These are phyloP conservation scores for Tolypocladium tropicale DNA, from an alignment of 2,329 filamentous ascomycete genomes.

Conservation along the genomic window DNA sequence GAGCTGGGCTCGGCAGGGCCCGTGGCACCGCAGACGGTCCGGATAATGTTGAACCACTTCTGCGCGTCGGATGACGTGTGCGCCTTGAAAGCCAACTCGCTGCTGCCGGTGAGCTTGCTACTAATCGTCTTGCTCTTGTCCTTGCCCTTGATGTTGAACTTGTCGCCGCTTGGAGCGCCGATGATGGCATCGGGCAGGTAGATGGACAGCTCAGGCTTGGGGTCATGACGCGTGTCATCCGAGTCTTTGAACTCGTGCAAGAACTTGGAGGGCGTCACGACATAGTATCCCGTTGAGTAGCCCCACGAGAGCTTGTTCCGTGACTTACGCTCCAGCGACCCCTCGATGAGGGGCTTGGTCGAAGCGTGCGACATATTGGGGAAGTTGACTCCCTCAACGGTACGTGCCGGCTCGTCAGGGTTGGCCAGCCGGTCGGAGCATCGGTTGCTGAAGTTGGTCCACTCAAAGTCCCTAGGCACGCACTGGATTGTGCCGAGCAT, in stretches of 20 bases:
- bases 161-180: slow-evolving; percentile 60
- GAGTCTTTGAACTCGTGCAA: slow-evolving; percentile 95
- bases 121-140: slow-evolving; percentile 73
- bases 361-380: slow-evolving; percentile 78
- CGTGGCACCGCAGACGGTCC: slow-evolving; percentile 44
- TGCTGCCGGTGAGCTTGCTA: slow-evolving; percentile 67
- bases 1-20: slow-evolving; percentile 24
- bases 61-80: slow-evolving; percentile 69
- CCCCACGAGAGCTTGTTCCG: slow-evolving; percentile 72
- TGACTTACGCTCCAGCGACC: slow-evolving; percentile 81
- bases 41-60: slow-evolving; percentile 75
- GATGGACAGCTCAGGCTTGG: slow-evolving; percentile 75
- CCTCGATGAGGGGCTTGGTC: slow-evolving; percentile 77
- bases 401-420: slow-evolving; percentile 62
- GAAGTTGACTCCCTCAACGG: slow-evolving; percentile 66
- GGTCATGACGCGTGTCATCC: slow-evolving; percentile 61
- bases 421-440: slow-evolving; percentile 66
- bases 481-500: slow-evolving; percentile 69
- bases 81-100: slow-evolving; percentile 82
- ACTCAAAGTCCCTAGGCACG: slow-evolving; percentile 80
- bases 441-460: slow-evolving; percentile 71
- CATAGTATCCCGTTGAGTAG: slow-evolving; percentile 77
- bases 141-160: slow-evolving; percentile 94
- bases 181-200: slow-evolving; percentile 87
- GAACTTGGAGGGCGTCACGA: slow-evolving; percentile 78